Percentiles rank a stretch among this genome's conserved stretches.
phyloP scores from a whole-genome alignment of 23 red algal species.

The Gracilaria gracilis region DNA sequence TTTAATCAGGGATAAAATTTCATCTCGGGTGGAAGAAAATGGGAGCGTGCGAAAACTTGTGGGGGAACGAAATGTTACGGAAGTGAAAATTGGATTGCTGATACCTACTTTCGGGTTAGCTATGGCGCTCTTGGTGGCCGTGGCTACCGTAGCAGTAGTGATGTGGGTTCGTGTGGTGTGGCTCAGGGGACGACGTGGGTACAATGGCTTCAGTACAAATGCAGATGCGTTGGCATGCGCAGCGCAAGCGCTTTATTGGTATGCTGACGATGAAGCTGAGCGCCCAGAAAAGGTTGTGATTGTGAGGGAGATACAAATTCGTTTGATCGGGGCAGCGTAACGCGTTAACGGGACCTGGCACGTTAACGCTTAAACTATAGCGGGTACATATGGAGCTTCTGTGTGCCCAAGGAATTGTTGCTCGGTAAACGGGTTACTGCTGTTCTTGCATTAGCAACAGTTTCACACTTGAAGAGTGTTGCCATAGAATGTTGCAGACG shows the following conservation, averaged over 20 bases:
- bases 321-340: too few species aligned
- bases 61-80: not conserved
- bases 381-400: too few species aligned
- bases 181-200: not conserved
- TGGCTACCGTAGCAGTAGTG: not conserved
- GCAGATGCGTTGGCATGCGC: not conserved
- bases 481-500: too few species aligned
- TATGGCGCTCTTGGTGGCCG: not conserved
- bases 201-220: not conserved
- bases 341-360: too few species aligned
- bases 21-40: not conserved
- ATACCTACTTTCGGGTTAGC: not conserved
- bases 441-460: too few species aligned
- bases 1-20: not conserved
- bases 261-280: not conserved
- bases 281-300: not conserved
- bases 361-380: too few species aligned
- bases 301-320: too few species aligned
- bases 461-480: too few species aligned
- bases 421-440: too few species aligned
- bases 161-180: not conserved
- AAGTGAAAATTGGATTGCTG: not conserved
- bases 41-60: not conserved
- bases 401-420: too few species aligned
- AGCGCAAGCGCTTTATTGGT: not conserved